Percentiles rank a stretch among this genome's conserved stretches.
Conservation (phyloP, 2,329 filamentous ascomycete species). For the Triangularia setosa region DNA sequence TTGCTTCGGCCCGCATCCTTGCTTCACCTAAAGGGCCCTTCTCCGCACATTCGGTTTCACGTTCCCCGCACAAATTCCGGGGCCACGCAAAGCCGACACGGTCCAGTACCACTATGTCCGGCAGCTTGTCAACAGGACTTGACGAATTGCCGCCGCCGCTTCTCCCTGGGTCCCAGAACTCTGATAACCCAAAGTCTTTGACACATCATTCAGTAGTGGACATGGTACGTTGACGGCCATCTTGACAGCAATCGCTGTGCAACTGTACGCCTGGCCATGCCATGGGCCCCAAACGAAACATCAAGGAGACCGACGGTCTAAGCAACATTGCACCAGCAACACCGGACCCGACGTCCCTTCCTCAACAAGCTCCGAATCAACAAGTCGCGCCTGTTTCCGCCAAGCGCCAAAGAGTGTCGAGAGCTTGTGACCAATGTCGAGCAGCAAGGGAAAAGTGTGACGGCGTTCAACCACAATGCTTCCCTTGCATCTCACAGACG, state of each 20-base stretch:
- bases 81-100: not conserved
- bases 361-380: constrained; percentile 27
- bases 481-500: constrained; percentile 60
- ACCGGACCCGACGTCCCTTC: constrained; percentile 10
- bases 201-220: not conserved
- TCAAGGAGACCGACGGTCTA: constrained; percentile 26
- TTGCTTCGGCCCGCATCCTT: not conserved
- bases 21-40: not conserved
- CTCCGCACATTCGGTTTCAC: not conserved
- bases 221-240: constrained; percentile 9
- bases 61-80: not conserved
- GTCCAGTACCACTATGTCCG: not conserved
- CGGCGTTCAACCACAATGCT: constrained; percentile 62
- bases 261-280: constrained; percentile 1
- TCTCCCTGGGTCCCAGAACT: not conserved
- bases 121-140: not conserved
- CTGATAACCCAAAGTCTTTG: not conserved
- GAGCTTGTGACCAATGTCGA: constrained; percentile 67
- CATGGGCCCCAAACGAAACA: constrained; percentile 40
- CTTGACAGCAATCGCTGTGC: constrained; percentile 6
- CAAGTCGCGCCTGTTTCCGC: constrained; percentile 13
- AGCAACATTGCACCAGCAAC: constrained; percentile 4
- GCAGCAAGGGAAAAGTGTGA: constrained; percentile 69
- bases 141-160: not conserved
- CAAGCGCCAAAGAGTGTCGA: constrained; percentile 63